Conservation (phyloP, 371 early-diverging fungal species). For the Mortierella sp. region DNA sequence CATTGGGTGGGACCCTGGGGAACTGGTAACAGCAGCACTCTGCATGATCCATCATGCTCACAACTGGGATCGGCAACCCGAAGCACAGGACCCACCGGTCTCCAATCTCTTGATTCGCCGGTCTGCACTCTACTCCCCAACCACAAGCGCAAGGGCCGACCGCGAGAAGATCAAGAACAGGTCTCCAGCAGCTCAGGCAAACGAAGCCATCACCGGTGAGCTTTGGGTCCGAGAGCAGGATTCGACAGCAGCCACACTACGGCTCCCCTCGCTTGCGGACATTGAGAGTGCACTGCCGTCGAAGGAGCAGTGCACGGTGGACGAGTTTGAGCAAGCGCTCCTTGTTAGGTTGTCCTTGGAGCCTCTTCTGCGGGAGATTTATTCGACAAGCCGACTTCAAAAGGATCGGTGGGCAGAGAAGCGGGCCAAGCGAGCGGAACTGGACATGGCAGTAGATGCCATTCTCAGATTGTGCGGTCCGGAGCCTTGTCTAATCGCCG, state of each 20-base stretch:
- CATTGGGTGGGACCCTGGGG: not conserved
- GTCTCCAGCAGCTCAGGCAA: not conserved
- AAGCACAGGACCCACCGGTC: not conserved
- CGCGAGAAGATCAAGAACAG: not conserved
- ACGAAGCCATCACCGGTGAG: not conserved
- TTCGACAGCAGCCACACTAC: not conserved
- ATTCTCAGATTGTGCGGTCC: not conserved
- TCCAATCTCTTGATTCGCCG: not conserved
- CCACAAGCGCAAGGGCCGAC: not conserved
- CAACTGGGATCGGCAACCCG: not conserved
- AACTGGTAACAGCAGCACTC: not conserved
- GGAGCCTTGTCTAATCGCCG: not conserved
- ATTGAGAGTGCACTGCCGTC: not conserved
- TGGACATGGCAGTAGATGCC: not conserved
- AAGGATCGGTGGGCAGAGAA: not conserved
- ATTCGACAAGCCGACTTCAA: not conserved
- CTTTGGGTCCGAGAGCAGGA: not conserved
- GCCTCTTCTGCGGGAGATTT: not conserved
- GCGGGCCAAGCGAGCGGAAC: not conserved
- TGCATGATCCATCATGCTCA: not conserved
- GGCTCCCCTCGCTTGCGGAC: not conserved
- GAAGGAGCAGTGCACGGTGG: not conserved
- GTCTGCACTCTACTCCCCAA: not conserved
- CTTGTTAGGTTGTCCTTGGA: not conserved
- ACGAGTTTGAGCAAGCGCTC: not conserved